A percentile compares a stretch with the other conserved stretches of the same genome.
These are phyloP conservation scores for Eremochloa ophiuroides DNA, from an alignment of 176 grass and related monocot genomes.

Conservation along the genomic window DNA sequence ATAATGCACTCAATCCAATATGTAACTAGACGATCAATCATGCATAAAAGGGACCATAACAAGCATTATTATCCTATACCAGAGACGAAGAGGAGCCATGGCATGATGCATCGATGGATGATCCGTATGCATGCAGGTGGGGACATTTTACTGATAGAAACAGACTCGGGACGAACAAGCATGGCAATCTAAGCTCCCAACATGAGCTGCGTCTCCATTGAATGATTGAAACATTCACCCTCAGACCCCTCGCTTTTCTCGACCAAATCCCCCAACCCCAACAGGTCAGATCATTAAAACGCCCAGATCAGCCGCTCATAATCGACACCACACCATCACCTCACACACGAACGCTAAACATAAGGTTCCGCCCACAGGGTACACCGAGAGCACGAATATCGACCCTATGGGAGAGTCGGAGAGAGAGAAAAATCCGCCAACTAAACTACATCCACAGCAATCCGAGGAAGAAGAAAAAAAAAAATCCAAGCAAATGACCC, in stretches of 20 bases:
- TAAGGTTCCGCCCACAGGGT: background rate
- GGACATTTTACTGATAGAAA: background rate
- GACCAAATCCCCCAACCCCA: background rate
- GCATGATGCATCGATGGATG: background rate
- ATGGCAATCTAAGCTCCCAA: background rate
- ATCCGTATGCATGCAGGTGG: background rate
- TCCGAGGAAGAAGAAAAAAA: background rate
- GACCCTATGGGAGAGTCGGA: constrained; percentile 7
- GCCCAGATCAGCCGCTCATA: background rate
- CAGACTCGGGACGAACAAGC: background rate
- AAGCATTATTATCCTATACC: background rate
- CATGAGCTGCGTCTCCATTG: background rate
- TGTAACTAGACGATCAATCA: background rate
- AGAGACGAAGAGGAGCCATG: background rate
- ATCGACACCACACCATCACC: background rate
- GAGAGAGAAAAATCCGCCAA: background rate
- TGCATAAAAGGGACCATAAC: background rate
- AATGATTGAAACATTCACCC: background rate
- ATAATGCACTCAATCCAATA: background rate
- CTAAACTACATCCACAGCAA: background rate
- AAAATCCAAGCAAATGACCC: background rate
- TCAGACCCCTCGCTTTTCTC: background rate
- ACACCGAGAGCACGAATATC: background rate
- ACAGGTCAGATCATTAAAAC: background rate
- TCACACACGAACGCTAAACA: background rate